A percentile compares a stretch with the other conserved stretches of the same genome.
phyloP scores from a whole-genome alignment of 176 grass and related monocot species.

The Ensete ventricosum region DNA sequence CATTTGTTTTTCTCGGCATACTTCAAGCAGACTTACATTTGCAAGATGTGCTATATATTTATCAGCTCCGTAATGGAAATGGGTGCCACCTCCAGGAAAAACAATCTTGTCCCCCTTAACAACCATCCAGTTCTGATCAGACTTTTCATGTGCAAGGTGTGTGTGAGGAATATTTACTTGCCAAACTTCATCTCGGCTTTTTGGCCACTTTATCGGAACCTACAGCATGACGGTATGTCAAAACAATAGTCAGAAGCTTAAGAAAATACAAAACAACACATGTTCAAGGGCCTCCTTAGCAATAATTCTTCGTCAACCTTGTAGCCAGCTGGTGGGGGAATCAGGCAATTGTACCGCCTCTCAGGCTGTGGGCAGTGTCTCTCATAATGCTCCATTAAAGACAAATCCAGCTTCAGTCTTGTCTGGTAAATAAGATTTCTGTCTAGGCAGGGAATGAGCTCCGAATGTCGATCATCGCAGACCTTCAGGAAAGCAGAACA shows the following conservation, averaged over 20 bases:
- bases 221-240: constrained; percentile 11
- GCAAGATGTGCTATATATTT: constrained; percentile 92
- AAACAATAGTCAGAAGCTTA: neutral
- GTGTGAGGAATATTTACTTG: constrained; percentile 98
- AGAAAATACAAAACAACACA: neutral
- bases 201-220: constrained; percentile 97
- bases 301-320: constrained; percentile 38
- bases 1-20: neutral
- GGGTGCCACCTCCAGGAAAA: constrained; percentile 93
- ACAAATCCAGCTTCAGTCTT: constrained; percentile 94
- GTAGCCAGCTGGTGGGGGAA: constrained; percentile 81
- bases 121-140: constrained; percentile 99
- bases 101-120: constrained; percentile 83
- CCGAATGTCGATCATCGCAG: constrained; percentile 86
- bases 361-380: constrained; percentile 90
- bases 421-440: constrained; percentile 99
- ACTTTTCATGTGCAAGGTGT: constrained; percentile 92
- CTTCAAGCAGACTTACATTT: constrained; percentile 45
- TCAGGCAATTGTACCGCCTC: constrained; percentile 85
- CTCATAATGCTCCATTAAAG: constrained; percentile 98
- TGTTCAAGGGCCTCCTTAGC: neutral
- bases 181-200: constrained; percentile 95
- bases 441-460: constrained; percentile 96
- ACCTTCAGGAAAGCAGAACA: constrained; percentile 30
- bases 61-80: constrained; percentile 96